A percentile compares a stretch with the other conserved stretches of the same genome.
Conservation (phyloP, 805 yeast species). For the Lachancea waltii region DNA sequence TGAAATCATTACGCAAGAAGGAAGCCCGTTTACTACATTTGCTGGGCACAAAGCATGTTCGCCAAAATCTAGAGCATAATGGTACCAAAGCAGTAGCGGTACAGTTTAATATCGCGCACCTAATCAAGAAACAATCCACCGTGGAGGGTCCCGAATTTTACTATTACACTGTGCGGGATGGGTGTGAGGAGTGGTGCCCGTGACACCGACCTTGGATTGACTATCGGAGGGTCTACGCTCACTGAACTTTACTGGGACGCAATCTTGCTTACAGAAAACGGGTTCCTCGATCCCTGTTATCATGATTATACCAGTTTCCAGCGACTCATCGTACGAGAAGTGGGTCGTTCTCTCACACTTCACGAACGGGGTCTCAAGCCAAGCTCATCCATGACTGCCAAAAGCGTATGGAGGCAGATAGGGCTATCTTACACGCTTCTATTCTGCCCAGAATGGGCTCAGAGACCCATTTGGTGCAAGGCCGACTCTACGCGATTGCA, state of each 20-base stretch:
- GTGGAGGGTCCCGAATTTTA: conserved; percentile 9
- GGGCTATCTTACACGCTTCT: conserved; percentile 23
- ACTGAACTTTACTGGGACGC: conserved; percentile 31
- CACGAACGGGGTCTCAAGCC: conserved; percentile 3
- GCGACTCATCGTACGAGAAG: conserved; percentile 7
- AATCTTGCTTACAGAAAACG: conserved; percentile 25
- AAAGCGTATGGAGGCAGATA: conserved; percentile 20
- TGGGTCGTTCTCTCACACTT: conserved; percentile 5
- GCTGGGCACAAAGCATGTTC: conserved; percentile 15
- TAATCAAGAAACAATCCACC: conserved; percentile 16
- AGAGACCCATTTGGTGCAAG: conserved; percentile 24
- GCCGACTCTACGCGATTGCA: conserved; percentile 16
- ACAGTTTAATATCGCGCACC: conserved; percentile 18
- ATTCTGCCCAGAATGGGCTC: conserved; percentile 21
- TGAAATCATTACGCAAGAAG: conserved; percentile 12
- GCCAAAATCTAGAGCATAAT: conserved; percentile 12
- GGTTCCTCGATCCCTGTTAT: conserved; percentile 15
- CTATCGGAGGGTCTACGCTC: conserved; percentile 1
- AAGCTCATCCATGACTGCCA: not conserved
- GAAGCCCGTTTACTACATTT: conserved; percentile 15
- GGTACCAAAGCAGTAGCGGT: conserved; percentile 17
- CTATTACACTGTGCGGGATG: conserved; percentile 18
- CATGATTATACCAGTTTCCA: conserved; percentile 5
- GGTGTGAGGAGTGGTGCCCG: conserved; percentile 31
- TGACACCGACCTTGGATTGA: conserved; percentile 21